phyloP scores from a whole-genome alignment of 2,329 filamentous ascomycete genomes.

The Sporothrix brasiliensis region DNA sequence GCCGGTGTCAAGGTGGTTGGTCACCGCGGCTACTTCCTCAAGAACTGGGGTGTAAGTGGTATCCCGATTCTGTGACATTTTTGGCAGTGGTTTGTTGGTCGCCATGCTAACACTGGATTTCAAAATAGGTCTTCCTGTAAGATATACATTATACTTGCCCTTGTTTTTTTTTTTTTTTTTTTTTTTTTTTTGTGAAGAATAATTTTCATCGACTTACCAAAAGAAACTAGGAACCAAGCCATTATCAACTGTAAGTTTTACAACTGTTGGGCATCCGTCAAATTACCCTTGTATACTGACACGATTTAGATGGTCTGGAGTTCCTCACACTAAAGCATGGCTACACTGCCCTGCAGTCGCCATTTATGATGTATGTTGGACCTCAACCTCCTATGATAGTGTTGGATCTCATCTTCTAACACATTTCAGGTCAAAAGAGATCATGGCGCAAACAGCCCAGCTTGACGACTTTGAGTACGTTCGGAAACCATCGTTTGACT shows the following conservation, averaged over 20 bases:
- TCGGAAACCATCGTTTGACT: not conserved
- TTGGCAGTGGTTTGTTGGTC: not conserved
- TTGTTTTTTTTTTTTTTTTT: conserved; percentile 8
- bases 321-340: conserved; percentile 76
- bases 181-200: no score
- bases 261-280: not conserved
- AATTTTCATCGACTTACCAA: not conserved
- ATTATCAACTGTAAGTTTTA: conserved; percentile 71
- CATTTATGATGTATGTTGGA: conserved; percentile 75
- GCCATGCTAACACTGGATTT: not conserved
- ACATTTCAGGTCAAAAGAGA: conserved; percentile 64
- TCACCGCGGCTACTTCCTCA: conserved; percentile 91
- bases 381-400: no score
- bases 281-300: not conserved
- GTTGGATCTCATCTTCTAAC: not conserved
- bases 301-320: conserved; percentile 67
- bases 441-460: conserved; percentile 98
- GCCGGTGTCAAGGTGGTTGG: conserved; percentile 92
- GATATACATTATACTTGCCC: not conserved
- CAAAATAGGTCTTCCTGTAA: conserved; percentile 27
- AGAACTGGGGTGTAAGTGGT: conserved; percentile 71
- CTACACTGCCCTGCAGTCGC: conserved; percentile 81
- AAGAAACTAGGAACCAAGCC: conserved; percentile 66
- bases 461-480: conserved; percentile 82
- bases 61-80: not conserved